phyloP scores from a whole-genome alignment of 352 stramenopile species.

The Phytopythium sindhum region DNA sequence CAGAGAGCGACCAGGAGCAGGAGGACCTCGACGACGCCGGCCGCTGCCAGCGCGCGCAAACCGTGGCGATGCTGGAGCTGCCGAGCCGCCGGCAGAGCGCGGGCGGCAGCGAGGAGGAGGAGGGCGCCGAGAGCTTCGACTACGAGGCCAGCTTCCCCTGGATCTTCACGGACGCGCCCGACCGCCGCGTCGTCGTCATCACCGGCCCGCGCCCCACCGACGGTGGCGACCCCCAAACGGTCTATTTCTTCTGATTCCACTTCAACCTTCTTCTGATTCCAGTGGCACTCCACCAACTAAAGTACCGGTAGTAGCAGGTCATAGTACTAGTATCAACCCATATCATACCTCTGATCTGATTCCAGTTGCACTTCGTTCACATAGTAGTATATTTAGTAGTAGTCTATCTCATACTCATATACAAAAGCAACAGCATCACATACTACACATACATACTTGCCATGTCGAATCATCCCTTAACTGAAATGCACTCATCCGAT shows the following conservation, averaged over 20 bases:
- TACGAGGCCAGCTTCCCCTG: constrained; percentile 3
- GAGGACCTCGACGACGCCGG: not conserved
- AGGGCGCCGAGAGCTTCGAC: not conserved
- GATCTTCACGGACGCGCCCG: constrained; percentile 3
- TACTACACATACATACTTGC: too few species aligned
- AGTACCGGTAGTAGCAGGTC: too few species aligned
- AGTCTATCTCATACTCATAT: too few species aligned
- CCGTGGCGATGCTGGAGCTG: not conserved
- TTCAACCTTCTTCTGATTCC: too few species aligned
- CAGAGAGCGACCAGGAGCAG: constrained; percentile 1
- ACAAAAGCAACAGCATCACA: too few species aligned
- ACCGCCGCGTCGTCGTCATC: constrained; percentile 4
- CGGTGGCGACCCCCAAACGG: not conserved
- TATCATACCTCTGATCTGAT: too few species aligned
- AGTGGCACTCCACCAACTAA: not conserved
- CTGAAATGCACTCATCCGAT: not conserved
- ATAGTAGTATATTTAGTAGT: too few species aligned
- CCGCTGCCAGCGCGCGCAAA: not conserved
- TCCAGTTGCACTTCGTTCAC: too few species aligned
- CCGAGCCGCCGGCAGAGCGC: not conserved
- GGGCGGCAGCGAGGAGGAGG: constrained; percentile 1
- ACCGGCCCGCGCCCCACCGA: not conserved
- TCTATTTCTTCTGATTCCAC: constrained; percentile 8
- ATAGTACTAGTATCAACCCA: too few species aligned
- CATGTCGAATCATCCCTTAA: not conserved